A percentile compares a stretch with the other conserved stretches of the same genome.
Evolutionary conservation across 345 rosid genomes (phyloP).

Genomic region (Salix viminalis): DNA sequence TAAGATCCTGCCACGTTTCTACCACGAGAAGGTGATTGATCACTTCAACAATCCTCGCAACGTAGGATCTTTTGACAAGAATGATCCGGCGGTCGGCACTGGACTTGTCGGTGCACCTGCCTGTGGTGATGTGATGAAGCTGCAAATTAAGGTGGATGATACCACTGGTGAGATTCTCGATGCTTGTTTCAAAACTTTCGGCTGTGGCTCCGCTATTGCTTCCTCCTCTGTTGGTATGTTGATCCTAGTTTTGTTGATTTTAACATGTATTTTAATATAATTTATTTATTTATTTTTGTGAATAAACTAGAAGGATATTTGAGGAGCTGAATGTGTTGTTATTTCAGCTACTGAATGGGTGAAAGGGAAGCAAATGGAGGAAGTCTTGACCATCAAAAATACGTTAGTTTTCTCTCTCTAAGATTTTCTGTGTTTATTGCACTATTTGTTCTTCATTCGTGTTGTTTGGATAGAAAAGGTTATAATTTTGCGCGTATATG

Average conservation of each 20-base stretch:
- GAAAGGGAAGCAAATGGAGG: constrained; percentile 91
- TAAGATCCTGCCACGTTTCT: constrained; percentile 40
- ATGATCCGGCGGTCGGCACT: constrained; percentile 75
- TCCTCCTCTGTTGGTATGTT: constrained; percentile 87
- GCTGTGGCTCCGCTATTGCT: constrained; percentile 97
- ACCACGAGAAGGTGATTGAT: constrained; percentile 92
- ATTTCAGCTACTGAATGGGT: constrained; percentile 94
- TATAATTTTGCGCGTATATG: neutral
- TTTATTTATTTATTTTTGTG: neutral
- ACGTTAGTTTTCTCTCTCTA: constrained; percentile 48
- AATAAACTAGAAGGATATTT: neutral
- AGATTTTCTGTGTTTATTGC: neutral
- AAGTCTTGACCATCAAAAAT: constrained; percentile 82
- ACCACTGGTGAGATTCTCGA: constrained; percentile 73
- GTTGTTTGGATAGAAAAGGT: neutral
- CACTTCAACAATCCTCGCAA: constrained; percentile 94
- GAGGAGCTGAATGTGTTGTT: constrained; percentile 4
- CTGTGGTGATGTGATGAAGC: constrained; percentile 98
- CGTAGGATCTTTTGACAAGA: constrained; percentile 94
- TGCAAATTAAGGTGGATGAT: constrained; percentile 90
- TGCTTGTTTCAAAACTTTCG: constrained; percentile 96
- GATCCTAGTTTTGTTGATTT: neutral
- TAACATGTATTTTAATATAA: no score
- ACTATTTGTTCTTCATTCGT: no score
- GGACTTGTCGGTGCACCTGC: constrained; percentile 99